phyloP scores from a whole-genome alignment of 2,329 filamentous ascomycete genomes.

The Sporothrix schenckii region DNA sequence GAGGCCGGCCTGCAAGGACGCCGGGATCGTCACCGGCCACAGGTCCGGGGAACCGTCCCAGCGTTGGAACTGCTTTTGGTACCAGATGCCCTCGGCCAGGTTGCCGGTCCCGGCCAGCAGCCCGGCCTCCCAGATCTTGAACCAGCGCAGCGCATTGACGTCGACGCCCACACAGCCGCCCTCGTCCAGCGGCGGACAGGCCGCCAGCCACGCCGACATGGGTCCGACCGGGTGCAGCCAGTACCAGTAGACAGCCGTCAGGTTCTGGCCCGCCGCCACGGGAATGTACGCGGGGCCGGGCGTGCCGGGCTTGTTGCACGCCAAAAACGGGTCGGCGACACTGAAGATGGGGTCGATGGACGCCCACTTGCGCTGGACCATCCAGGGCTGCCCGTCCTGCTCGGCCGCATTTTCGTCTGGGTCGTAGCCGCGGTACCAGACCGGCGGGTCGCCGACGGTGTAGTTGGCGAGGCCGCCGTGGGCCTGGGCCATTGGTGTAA shows the following conservation, averaged over 20 bases:
- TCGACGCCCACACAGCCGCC: conserved; percentile 41
- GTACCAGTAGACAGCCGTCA: conserved; percentile 49
- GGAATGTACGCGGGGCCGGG: conserved; percentile 46
- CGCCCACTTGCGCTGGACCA: conserved; percentile 46
- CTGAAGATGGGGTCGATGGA: conserved; percentile 47
- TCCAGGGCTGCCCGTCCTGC: conserved; percentile 46
- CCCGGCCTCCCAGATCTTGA: conserved; percentile 50
- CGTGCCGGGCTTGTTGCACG: conserved; percentile 46
- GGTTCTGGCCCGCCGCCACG: conserved; percentile 43
- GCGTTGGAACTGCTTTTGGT: conserved; percentile 46
- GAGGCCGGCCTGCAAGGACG: conserved; percentile 49
- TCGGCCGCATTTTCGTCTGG: conserved; percentile 41
- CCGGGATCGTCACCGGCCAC: conserved; percentile 53
- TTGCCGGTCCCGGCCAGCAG: conserved; percentile 42
- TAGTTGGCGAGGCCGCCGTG: conserved; percentile 49
- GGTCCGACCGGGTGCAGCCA: conserved; percentile 49
- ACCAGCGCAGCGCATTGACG: conserved; percentile 43
- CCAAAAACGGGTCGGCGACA: conserved; percentile 42
- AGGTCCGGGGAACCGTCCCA: conserved; percentile 46
- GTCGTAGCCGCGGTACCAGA: conserved; percentile 48
- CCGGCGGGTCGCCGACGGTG: conserved; percentile 45
- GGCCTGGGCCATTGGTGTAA: conserved; percentile 34
- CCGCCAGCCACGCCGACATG: conserved; percentile 47
- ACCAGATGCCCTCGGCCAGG: conserved; percentile 46
- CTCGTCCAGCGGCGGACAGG: conserved; percentile 38